A percentile compares a stretch with the other conserved stretches of the same genome.
Evolutionary conservation across 345 rosid species (phyloP).

Genomic region (Gossypioides kirkii): DNA sequence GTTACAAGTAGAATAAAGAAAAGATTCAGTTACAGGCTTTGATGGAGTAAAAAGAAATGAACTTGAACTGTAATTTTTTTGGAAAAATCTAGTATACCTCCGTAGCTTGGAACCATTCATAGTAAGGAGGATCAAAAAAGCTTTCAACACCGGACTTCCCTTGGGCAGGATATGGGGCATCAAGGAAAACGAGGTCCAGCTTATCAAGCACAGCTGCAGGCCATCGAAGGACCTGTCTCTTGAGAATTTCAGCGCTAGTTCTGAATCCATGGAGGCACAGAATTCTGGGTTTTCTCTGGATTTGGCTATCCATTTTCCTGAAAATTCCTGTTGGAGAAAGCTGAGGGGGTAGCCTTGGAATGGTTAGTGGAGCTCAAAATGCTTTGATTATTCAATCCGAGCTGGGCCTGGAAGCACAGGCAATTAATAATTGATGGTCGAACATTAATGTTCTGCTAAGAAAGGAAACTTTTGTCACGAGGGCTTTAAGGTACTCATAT

Average conservation of each 20-base stretch:
- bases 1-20: background rate
- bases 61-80: too few species aligned
- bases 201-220: conserved; percentile 34
- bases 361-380: background rate
- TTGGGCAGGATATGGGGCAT: conserved; percentile 37
- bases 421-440: background rate
- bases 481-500: too few species aligned
- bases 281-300: conserved; percentile 36
- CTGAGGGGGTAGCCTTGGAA: background rate
- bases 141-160: conserved; percentile 39
- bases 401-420: background rate
- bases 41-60: background rate
- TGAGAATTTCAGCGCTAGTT: conserved; percentile 42
- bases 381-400: background rate
- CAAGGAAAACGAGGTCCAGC: conserved; percentile 42
- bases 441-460: background rate
- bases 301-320: conserved; percentile 18
- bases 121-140: conserved; percentile 52
- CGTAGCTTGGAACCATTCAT: conserved; percentile 45
- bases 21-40: background rate
- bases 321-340: background rate
- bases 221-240: conserved; percentile 33
- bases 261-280: conserved; percentile 54
- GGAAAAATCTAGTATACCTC: conserved; percentile 17
- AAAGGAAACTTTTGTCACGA: too few species aligned